These are phyloP conservation scores for Leccinum variicolor DNA, from an alignment of 768 basidiomycete genomes.

Conservation along the genomic window DNA sequence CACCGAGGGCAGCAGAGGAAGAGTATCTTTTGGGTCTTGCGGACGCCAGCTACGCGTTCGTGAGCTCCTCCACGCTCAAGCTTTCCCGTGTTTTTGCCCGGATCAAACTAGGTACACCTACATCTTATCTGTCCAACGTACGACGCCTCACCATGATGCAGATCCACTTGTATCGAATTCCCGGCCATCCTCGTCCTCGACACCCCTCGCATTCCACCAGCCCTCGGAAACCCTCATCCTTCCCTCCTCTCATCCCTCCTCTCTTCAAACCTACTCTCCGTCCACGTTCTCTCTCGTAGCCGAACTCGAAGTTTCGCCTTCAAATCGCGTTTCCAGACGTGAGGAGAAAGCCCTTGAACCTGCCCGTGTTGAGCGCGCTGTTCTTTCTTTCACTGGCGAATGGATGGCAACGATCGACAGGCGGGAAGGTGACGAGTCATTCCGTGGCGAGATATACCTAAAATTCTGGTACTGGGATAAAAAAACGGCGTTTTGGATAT, in stretches of 20 bases:
- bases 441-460: constrained; percentile 69
- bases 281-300: constrained; percentile 64
- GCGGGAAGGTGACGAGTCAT: constrained; percentile 62
- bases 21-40: constrained; percentile 82
- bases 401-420: constrained; percentile 94
- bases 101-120: constrained; percentile 67
- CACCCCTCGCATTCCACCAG: constrained; percentile 76
- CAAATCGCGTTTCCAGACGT: constrained; percentile 82
- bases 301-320: constrained; percentile 91
- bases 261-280: constrained; percentile 89
- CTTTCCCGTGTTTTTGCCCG: constrained; percentile 70
- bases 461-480: constrained; percentile 91
- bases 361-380: constrained; percentile 67
- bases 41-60: constrained; percentile 78
- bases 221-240: constrained; percentile 75
- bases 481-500: constrained; percentile 56
- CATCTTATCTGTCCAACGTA: background rate
- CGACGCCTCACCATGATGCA: constrained; percentile 13
- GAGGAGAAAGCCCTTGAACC: constrained; percentile 77
- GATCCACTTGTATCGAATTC: constrained; percentile 35
- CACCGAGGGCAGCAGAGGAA: constrained; percentile 56
- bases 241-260: constrained; percentile 92
- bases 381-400: constrained; percentile 62
- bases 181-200: constrained; percentile 36
- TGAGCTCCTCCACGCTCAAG: constrained; percentile 69